Evolutionary conservation across 2,329 filamentous ascomycete species (phyloP), one percentile per base, ranked within the genome.

Genomic region (Talaromyces marneffei): DNA sequence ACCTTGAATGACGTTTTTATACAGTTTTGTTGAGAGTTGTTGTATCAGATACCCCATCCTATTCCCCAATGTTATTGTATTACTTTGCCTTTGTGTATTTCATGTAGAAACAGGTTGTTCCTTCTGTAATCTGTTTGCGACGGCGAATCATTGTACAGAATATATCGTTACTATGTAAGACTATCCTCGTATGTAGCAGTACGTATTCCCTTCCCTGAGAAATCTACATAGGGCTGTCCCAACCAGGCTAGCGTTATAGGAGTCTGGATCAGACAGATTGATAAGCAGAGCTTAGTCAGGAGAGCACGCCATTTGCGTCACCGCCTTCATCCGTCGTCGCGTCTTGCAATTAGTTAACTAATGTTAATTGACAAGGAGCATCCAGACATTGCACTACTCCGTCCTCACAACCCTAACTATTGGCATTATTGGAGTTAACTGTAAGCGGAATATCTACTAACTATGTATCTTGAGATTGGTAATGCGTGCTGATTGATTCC

Each of bases 251-350:
- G 42, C 40, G 42, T n/a, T n/a, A 33, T n/a, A 20, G 25, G n/a
- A 53, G 54, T 59, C 46, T 58, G 44, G 55, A 53, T 20, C 14
- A 20, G 44, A 18, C 54, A 31, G 60, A 44, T 62, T 62, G 60
- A 48, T 59, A 62, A 59, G 48, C 61, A 44, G 48, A 12, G 29
- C 9, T 31, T 16, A 57, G 6, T 29, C 33, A 16, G 23, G 55
- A n/a, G 37, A 59, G 61, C 61, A 62, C 61, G 61, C 42, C 61
- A 62, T 62, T n/a, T 14, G 14, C n/a, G 46, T 20, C 52, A 57
- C 60, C 55, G 54, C 54, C 60, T 48, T 42, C 60, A n/a, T n/a
- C n/a, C n/a, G n/a, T n/a, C n/a, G n/a, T n/a, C n/a, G n/a, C n/a
- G n/a, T n/a, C n/a, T n/a, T n/a, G n/a, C n/a, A n/a, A n/a, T n/a